Evolutionary conservation across 1,139 yeast species (phyloP).

Genomic region (Protomyces gravidus): DNA sequence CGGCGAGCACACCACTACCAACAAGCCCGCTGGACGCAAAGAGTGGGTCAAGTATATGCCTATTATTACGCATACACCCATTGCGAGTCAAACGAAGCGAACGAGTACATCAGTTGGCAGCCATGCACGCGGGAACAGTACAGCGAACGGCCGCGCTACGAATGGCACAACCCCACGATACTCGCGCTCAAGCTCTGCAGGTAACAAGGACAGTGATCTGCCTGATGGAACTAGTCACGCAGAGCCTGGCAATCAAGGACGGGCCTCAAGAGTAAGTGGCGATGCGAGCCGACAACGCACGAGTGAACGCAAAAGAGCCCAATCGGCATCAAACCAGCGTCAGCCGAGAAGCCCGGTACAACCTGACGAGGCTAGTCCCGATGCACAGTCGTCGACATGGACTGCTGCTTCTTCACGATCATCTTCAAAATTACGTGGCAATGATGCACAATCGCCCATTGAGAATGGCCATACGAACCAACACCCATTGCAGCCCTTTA

Average conservation of each 20-base stretch:
- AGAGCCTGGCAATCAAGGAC: neutral
- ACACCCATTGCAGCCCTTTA: neutral
- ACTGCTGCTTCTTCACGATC: neutral
- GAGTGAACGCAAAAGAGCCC: neutral
- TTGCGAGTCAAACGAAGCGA: slow-evolving; percentile 2
- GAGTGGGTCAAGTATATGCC: slow-evolving; percentile 30
- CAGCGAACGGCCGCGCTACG: neutral
- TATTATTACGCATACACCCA: slow-evolving; percentile 24
- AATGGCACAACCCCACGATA: neutral
- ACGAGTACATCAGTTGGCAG: neutral
- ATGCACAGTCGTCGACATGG: neutral
- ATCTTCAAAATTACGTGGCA: neutral
- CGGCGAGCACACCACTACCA: slow-evolving; percentile 6
- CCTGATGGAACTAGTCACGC: neutral
- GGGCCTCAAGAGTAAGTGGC: neutral
- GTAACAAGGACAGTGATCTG: neutral
- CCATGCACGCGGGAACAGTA: neutral
- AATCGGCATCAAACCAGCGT: neutral
- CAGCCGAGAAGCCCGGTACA: neutral
- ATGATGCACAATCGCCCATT: neutral
- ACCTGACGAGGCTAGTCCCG: neutral
- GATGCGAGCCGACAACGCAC: neutral
- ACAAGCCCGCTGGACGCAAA: slow-evolving; percentile 25
- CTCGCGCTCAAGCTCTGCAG: neutral
- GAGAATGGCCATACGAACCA: neutral